Conservation (phyloP, 2,329 filamentous ascomycete genomes). For the Immersiporthe knoxdaviesiana region DNA sequence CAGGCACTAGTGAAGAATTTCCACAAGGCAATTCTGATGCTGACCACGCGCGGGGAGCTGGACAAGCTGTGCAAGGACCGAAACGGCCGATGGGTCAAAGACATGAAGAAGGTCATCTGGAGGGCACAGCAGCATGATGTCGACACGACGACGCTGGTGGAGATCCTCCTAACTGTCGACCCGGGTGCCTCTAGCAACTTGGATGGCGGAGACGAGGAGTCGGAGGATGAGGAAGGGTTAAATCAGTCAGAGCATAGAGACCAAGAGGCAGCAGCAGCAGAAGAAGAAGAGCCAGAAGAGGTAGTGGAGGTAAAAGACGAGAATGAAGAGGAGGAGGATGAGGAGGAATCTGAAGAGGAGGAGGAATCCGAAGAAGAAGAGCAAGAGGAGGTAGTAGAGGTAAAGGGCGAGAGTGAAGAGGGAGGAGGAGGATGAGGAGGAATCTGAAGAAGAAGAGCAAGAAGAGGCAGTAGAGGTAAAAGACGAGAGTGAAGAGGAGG, state of each 20-base stretch:
- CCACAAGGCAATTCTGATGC: neutral
- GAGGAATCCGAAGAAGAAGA: too few relatives aligned
- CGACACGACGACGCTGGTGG: neutral
- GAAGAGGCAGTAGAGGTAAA: neutral
- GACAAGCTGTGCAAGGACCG: constrained; percentile 3
- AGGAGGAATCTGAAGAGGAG: neutral
- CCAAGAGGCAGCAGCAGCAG: neutral
- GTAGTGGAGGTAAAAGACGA: neutral
- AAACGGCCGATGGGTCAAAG: constrained; percentile 1
- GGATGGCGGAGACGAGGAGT: neutral
- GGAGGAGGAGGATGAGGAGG: too few relatives aligned
- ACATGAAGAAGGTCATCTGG: neutral
- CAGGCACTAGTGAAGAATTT: neutral
- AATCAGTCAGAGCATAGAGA: too few relatives aligned
- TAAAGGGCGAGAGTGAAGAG: too few relatives aligned
- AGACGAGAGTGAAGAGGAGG: too few relatives aligned
- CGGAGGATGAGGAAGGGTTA: neutral
- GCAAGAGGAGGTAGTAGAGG: too few relatives aligned
- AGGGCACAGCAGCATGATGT: neutral
- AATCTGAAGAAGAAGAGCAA: neutral
- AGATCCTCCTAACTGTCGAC: neutral
- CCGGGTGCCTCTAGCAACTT: neutral
- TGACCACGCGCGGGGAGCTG: neutral
- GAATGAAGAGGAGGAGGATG: neutral
- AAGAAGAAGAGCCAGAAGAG: neutral